Percentiles rank a stretch among this genome's conserved stretches.
Evolutionary conservation across 2,329 filamentous ascomycete species (phyloP).

Genomic region (Microcyclospora pomicola): DNA sequence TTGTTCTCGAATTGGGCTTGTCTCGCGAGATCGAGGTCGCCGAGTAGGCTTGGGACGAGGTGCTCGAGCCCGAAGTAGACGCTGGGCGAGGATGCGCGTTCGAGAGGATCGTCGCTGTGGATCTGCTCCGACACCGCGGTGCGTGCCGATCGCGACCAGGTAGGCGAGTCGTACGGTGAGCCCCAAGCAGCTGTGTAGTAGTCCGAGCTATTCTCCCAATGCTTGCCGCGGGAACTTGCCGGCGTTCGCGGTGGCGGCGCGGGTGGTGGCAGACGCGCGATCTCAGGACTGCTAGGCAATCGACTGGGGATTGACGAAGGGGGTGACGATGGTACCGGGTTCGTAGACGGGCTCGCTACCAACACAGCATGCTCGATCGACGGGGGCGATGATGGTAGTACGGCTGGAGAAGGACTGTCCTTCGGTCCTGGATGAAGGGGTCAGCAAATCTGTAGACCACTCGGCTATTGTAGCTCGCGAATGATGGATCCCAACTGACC

Average conservation of each 20-base stretch:
- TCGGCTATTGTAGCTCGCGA: not conserved
- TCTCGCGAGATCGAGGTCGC: constrained; percentile 8
- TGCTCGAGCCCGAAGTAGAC: constrained; percentile 23
- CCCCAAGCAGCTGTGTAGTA: constrained; percentile 71
- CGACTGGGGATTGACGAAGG: constrained; percentile 1
- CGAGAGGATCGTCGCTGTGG: constrained; percentile 15
- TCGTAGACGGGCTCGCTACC: constrained; percentile 1
- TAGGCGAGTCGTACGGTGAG: constrained; percentile 66
- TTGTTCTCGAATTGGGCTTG: constrained; percentile 4
- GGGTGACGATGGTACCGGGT: not conserved
- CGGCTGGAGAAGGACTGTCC: constrained; percentile 1
- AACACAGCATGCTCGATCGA: constrained; percentile 3
- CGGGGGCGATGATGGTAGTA: constrained; percentile 6
- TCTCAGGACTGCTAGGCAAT: constrained; percentile 8
- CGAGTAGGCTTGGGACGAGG: constrained; percentile 19
- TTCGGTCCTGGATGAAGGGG: constrained; percentile 2
- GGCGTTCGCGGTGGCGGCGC: constrained; percentile 13
- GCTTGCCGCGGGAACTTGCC: constrained; percentile 12
- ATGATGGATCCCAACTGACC: constrained; percentile 1
- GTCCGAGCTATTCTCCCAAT: constrained; percentile 17
- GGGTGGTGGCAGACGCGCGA: constrained; percentile 12
- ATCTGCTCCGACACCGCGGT: constrained; percentile 19
- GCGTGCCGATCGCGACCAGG: constrained; percentile 18
- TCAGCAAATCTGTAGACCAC: not conserved
- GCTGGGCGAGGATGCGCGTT: constrained; percentile 13